These are phyloP conservation scores for Chrysosphaeria jannelii DNA, from an alignment of 2,329 filamentous ascomycete genomes.

Conservation along the genomic window DNA sequence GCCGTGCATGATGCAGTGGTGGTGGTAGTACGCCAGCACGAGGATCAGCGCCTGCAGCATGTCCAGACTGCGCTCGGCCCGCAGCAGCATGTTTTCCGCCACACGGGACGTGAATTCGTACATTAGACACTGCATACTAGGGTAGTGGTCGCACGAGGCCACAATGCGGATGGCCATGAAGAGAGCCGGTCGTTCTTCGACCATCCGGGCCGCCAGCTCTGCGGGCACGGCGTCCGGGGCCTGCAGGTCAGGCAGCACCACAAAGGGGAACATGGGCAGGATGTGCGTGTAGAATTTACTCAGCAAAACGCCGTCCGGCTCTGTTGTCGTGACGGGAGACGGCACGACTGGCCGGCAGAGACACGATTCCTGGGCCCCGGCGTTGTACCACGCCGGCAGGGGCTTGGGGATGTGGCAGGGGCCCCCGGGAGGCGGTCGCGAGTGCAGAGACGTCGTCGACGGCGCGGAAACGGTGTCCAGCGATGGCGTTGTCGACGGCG, in stretches of 20 bases:
- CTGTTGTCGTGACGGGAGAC: slow-evolving; percentile 12
- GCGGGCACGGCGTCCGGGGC: background rate
- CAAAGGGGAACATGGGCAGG: slow-evolving; percentile 16
- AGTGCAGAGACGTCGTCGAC: slow-evolving; percentile 1
- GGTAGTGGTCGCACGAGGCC: slow-evolving; percentile 15
- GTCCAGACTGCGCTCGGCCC: slow-evolving; percentile 18
- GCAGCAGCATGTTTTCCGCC: slow-evolving; percentile 17
- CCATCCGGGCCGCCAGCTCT: slow-evolving; percentile 10
- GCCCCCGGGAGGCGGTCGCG: slow-evolving; percentile 1
- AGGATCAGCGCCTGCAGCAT: slow-evolving; percentile 18
- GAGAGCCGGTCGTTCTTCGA: slow-evolving; percentile 14
- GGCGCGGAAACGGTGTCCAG: background rate
- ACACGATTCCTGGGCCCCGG: slow-evolving; percentile 12
- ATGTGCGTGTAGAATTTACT: slow-evolving; percentile 14
- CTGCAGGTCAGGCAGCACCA: slow-evolving; percentile 10
- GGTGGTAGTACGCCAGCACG: slow-evolving; percentile 20
- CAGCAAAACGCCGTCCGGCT: slow-evolving; percentile 16
- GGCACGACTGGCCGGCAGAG: slow-evolving; percentile 16
- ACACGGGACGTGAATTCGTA: slow-evolving; percentile 15
- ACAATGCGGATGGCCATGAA: slow-evolving; percentile 20
- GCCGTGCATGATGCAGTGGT: slow-evolving; percentile 21
- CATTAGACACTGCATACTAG: slow-evolving; percentile 19
- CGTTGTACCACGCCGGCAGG: background rate
- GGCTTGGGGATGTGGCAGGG: background rate
- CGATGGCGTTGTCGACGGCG: background rate